Conservation (phyloP, 2,329 filamentous ascomycete species). For the Talaromyces sp. region DNA sequence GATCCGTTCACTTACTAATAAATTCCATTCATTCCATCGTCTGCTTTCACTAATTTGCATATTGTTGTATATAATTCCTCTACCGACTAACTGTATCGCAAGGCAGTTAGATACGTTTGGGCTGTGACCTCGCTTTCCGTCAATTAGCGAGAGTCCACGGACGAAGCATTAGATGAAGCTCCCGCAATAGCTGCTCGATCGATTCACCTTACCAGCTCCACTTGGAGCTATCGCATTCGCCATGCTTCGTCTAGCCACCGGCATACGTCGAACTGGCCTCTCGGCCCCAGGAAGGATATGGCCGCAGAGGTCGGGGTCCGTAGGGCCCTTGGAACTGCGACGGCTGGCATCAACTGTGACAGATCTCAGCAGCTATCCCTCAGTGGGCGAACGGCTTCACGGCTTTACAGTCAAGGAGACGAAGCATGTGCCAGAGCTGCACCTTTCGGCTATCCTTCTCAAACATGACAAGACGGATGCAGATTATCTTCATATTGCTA, state of each 20-base stretch:
- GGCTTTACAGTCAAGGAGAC: constrained; percentile 86
- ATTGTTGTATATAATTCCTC: neutral
- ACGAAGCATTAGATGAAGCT: constrained; percentile 1
- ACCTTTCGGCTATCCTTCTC: constrained; percentile 83
- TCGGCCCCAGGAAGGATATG: constrained; percentile 20
- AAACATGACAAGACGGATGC: constrained; percentile 93
- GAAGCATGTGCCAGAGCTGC: constrained; percentile 90
- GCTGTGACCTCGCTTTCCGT: neutral
- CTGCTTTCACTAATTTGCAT: neutral
- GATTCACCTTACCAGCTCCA: constrained; percentile 3
- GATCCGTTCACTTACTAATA: constrained; percentile 1
- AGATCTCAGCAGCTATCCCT: constrained; percentile 69
- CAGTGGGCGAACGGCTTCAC: constrained; percentile 77
- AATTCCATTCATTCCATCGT: no score
- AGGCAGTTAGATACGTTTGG: neutral
- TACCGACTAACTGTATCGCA: neutral
- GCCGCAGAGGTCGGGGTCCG: constrained; percentile 17
- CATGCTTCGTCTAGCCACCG: constrained; percentile 32
- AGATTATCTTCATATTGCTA: constrained; percentile 89
- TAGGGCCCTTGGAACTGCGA: constrained; percentile 18
- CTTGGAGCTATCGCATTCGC: constrained; percentile 13
- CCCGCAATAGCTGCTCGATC: neutral
- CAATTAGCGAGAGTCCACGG: no score
- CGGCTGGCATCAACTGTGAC: constrained; percentile 58
- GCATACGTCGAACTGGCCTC: constrained; percentile 23